Conservation (phyloP, 2,329 filamentous ascomycete species). For the Elsinoe arachidis region DNA sequence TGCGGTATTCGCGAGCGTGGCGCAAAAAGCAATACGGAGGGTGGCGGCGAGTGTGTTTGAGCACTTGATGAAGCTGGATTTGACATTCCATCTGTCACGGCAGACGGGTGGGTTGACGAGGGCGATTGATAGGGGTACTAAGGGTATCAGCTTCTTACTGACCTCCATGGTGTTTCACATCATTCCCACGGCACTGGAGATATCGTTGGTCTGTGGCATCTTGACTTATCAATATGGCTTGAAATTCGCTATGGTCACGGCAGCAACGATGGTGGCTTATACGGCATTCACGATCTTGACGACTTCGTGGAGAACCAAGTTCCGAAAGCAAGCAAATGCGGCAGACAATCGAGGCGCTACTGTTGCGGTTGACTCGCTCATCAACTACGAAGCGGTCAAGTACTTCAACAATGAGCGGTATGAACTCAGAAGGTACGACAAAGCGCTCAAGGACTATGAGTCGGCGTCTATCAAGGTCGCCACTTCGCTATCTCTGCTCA, state of each 20-base stretch:
- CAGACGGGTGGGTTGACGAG: conserved; percentile 91
- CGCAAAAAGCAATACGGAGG: conserved; percentile 87
- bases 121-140: conserved; percentile 92
- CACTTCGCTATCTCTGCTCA: conserved; percentile 85
- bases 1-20: conserved; percentile 91
- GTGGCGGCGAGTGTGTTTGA: conserved; percentile 90
- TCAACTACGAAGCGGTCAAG: conserved; percentile 98
- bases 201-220: conserved; percentile 91
- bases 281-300: conserved; percentile 95
- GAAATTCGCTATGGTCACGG: conserved; percentile 86
- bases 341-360: conserved; percentile 94
- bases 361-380: conserved; percentile 88
- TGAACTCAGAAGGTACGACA: conserved; percentile 83
- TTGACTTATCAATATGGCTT: conserved; percentile 91
- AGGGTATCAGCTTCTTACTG: conserved; percentile 93
- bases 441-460: conserved; percentile 77
- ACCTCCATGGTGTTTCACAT: conserved; percentile 99
- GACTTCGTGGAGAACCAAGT: conserved; percentile 94
- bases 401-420: conserved; percentile 99
- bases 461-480: conserved; percentile 94
- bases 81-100: conserved; percentile 87
- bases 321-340: conserved; percentile 87
- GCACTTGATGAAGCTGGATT: conserved; percentile 77
- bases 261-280: conserved; percentile 84
- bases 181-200: conserved; percentile 85